Base-by-base conservation (phyloP, 768 basidiomycete species). In the Podaxis sp. region DNA sequence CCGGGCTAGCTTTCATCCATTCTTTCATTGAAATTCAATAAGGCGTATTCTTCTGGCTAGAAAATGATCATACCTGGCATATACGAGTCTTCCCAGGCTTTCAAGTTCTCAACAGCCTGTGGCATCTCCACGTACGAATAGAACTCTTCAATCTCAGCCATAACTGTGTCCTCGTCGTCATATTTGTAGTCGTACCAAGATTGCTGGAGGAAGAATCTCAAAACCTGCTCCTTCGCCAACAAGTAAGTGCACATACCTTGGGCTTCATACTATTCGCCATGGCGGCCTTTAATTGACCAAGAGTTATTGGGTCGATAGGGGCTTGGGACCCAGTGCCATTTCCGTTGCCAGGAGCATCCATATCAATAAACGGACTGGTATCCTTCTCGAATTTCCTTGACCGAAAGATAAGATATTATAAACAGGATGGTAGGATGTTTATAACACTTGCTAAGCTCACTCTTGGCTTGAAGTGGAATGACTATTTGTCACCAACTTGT, bases 141-240 rank as follows among this genome's bases (percentile, higher is more conserved):
- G 77, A 99, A 98, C 75, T 99, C 97, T 63, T 98, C 93, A 41
- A 99, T 88, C 73, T 99, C 97, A 69, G 91, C 90, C 84, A 96
- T 89, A 20, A 98, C 87, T 4, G 93, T 95, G 75, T 97, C 94
- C 71, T 96, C 95, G 73, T 99, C 96, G 67, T 96, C 93, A 73
- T 98, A 98, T 64, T 90, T 87, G 76, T 91, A 97, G 79, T 95
- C 93, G 74, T 91, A 97, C 68, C 84, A 86, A 8, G 87, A 87
- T 87, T 91, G 90, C 92, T 94, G 76, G 69, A 48, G 50, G n/a
- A 36, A 24, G 20, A 20, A 64, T 59, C 22, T 50, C 12, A 26
- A 46, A 38, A 6, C 15, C 37, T 30, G 30, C 13, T 50, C 38
- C 26, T 37, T 51, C 46, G 36, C 15, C 44, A 26, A 48, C 33